A percentile compares a stretch with the other conserved stretches of the same genome.
Conservation (phyloP, 257 asterid species). For the Linaria vulgaris region DNA sequence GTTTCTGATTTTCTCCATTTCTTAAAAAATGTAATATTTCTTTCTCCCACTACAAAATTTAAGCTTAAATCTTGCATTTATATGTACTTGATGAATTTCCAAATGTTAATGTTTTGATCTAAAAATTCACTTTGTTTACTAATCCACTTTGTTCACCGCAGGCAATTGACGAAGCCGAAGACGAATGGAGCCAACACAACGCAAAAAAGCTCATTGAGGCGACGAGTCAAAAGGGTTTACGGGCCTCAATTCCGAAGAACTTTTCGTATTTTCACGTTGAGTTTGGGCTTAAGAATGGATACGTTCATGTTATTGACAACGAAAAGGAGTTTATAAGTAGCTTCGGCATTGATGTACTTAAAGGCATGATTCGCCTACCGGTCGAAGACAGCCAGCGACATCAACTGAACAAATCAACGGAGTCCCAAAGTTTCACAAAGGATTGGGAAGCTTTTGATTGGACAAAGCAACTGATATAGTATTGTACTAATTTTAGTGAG, state of each 20-base stretch:
- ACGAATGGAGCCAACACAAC: constrained; percentile 96
- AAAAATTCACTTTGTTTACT: neutral
- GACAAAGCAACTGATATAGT: constrained; percentile 62
- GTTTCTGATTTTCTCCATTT: no score
- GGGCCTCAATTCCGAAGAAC: constrained; percentile 88
- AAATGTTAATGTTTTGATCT: no score
- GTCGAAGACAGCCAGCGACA: constrained; percentile 88
- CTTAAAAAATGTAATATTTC: no score
- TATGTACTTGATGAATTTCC: no score
- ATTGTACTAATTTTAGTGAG: no score
- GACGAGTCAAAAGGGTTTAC: constrained; percentile 80
- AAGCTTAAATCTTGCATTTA: no score
- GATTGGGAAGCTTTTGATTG: constrained; percentile 88
- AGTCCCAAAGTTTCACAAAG: constrained; percentile 52
- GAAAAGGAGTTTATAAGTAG: constrained; percentile 69
- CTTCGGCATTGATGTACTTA: constrained; percentile 72
- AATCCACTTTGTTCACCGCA: constrained; percentile 22
- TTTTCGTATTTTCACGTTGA: constrained; percentile 93
- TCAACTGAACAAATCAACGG: constrained; percentile 58
- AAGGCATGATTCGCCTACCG: constrained; percentile 81
- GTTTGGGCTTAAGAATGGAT: constrained; percentile 77
- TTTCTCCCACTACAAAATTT: no score
- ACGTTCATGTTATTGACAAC: constrained; percentile 88
- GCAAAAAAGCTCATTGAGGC: constrained; percentile 94
- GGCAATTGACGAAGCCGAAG: constrained; percentile 98